Conservation (phyloP, 257 asterid species). For the Salvia rosmarinus region DNA sequence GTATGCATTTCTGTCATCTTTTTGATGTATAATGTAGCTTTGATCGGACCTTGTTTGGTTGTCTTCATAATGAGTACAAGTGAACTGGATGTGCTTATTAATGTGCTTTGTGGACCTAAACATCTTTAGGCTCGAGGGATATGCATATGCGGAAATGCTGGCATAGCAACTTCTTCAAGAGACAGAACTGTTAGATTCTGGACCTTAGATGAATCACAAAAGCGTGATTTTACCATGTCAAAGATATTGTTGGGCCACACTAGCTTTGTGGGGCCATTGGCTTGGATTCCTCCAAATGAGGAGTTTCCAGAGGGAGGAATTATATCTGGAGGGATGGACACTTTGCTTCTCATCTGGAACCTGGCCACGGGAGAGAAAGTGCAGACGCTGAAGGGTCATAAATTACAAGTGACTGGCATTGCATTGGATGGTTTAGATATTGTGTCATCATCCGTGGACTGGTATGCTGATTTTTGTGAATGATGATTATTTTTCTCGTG, state of each 20-base stretch:
- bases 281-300: conserved; percentile 79
- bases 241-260: conserved; percentile 89
- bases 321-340: conserved; percentile 97
- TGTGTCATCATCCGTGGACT: conserved; percentile 79
- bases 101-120: neutral
- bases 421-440: conserved; percentile 80
- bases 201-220: conserved; percentile 63
- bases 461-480: conserved; percentile 52
- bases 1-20: neutral
- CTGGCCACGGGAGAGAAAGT: conserved; percentile 80
- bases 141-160: conserved; percentile 75
- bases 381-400: conserved; percentile 76
- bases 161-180: conserved; percentile 97
- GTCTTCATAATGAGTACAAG: neutral
- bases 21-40: conserved; percentile 13
- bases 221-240: conserved; percentile 58
- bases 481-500: conserved; percentile 24
- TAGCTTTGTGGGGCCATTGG: conserved; percentile 94
- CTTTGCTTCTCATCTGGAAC: conserved; percentile 80
- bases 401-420: conserved; percentile 81
- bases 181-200: conserved; percentile 84
- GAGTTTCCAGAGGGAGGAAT: conserved; percentile 90
- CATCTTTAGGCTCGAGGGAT: conserved; percentile 82
- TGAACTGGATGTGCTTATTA: conserved; percentile 7
- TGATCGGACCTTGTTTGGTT: conserved; percentile 18